Base-by-base conservation (phyloP, 345 rosid genomes). In the Clarkia xantiana region DNA sequence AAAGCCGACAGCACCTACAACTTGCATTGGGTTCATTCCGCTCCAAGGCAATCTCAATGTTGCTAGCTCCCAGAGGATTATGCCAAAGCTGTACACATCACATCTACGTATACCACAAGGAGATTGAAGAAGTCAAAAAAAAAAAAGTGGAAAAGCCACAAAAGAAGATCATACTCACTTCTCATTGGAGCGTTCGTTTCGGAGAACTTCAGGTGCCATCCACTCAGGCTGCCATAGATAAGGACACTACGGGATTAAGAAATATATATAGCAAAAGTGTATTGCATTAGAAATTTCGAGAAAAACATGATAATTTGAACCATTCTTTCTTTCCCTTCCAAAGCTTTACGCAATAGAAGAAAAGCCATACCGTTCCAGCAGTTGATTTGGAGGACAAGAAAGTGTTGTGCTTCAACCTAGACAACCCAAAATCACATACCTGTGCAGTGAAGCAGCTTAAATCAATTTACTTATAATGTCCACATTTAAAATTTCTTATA, bases 11-110 rank as follows among this genome's bases (percentile, higher is more conserved):
- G 97, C 99, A 64, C 99, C 97, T 16, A 93, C 99, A 42, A 87
- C 99, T 71, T 93, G 99, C 99, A 93, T 93, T 1, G 99, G 99
- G 66, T 93, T 93, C 97, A 93, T 87, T 56, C 94, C 99, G 48
- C 84, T 68, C 99, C 99, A 93, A 13, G 99, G 99, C 57, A 79
- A 61, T 75, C 78, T 77, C 64, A 82, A 62, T 25, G 99, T 93
- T 14, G 99, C 94, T 47, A 93, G 95, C 75, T 93, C 99, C 97
- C 99, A 93, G 5, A 93, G 81, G 62, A 93, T 93, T 45, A 93
- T 73, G 49, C 99, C 99, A 42, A 93, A 93, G 71, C 99, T 93
- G 59, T 93, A 93, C 36, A 93, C 88, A 61, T 93, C 99, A 62
- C 99, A 93, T 68, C 99, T 93, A 68, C 19, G 47, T 23, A 66